phyloP scores from a whole-genome alignment of 257 asterid species.

The Penstemon newberryi region DNA sequence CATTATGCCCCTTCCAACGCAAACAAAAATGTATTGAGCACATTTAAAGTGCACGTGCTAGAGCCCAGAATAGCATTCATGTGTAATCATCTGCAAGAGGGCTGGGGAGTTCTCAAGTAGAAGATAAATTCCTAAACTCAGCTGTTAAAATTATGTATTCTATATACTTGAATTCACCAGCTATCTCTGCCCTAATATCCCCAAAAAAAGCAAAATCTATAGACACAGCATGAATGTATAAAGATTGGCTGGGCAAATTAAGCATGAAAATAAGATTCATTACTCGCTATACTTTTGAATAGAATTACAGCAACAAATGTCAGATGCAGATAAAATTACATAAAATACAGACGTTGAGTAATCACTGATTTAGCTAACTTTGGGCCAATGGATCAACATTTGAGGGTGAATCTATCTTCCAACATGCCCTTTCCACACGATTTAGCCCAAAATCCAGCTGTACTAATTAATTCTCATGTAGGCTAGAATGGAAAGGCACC shows the following conservation, averaged over 20 bases:
- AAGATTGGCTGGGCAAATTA: background rate
- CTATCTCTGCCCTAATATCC: background rate
- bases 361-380: conserved; percentile 21
- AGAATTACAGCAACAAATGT: conserved; percentile 22
- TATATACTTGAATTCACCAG: conserved; percentile 11
- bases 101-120: background rate
- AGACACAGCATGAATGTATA: background rate
- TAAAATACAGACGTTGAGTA: conserved; percentile 23
- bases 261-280: conserved; percentile 8
- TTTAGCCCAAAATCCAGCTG: conserved; percentile 30
- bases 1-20: background rate
- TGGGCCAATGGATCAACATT: conserved; percentile 23
- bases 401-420: conserved; percentile 25
- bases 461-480: conserved; percentile 31
- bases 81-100: background rate
- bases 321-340: conserved; percentile 32
- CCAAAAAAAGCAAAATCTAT: background rate
- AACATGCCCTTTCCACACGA: conserved; percentile 17
- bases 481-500: conserved; percentile 30
- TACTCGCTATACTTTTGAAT: background rate
- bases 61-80: background rate
- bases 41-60: background rate
- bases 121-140: conserved; percentile 12
- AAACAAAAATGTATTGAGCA: background rate
- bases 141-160: conserved; percentile 2